Evolutionary conservation across 345 rosid species (phyloP).

Genomic region (Eutrema japonicum): DNA sequence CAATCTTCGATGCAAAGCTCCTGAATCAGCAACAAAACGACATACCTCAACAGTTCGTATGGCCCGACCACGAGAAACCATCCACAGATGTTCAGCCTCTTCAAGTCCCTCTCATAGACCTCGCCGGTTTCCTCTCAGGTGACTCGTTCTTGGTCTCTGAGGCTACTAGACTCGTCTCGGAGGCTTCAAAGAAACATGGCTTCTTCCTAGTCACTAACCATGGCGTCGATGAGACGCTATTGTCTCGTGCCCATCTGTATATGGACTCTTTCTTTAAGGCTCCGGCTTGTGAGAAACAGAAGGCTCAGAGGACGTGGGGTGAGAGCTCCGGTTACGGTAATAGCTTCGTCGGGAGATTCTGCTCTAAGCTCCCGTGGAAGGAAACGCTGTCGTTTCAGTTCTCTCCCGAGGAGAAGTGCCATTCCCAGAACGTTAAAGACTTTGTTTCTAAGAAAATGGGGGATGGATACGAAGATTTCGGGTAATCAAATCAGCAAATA

Average conservation of each 20-base stretch:
- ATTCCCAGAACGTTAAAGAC: constrained; percentile 46
- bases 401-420: constrained; percentile 43
- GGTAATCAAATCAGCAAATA: constrained; percentile 49
- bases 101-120: constrained; percentile 65
- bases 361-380: constrained; percentile 89
- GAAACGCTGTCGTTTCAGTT: constrained; percentile 81
- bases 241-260: constrained; percentile 50
- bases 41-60: constrained; percentile 77
- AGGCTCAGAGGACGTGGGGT: constrained; percentile 66
- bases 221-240: constrained; percentile 61
- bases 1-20: constrained; percentile 62
- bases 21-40: constrained; percentile 48
- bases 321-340: constrained; percentile 80
- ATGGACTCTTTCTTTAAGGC: constrained; percentile 66
- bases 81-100: constrained; percentile 53
- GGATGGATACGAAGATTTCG: constrained; percentile 57
- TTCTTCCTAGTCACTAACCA: constrained; percentile 81
- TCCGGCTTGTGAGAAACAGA: constrained; percentile 59
- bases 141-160: constrained; percentile 49
- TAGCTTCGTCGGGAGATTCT: constrained; percentile 82
- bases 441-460: constrained; percentile 65
- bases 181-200: constrained; percentile 78
- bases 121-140: constrained; percentile 59
- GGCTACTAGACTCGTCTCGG: constrained; percentile 57
- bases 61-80: constrained; percentile 90